Conservation (phyloP, 2,329 filamentous ascomycete species). For the Proliferodiscus dingleyae region DNA sequence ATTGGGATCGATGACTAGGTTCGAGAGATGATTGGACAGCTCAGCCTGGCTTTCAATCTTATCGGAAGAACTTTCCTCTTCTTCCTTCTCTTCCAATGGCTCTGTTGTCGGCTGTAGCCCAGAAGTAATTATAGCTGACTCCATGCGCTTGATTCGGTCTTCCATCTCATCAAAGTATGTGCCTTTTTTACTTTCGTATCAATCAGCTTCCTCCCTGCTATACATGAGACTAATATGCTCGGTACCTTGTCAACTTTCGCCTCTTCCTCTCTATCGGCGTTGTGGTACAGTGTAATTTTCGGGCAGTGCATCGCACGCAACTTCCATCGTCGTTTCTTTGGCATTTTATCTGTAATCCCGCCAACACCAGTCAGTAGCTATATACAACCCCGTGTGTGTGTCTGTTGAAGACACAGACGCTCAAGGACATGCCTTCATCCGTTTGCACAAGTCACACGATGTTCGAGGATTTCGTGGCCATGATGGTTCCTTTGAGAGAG, state of each 20-base stretch:
- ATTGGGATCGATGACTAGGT: conserved; percentile 15
- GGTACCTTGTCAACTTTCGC: conserved; percentile 20
- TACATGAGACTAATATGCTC: conserved; percentile 2
- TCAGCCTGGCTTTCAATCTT: conserved; percentile 17
- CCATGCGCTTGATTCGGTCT: conserved; percentile 24
- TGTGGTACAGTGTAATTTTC: conserved; percentile 20
- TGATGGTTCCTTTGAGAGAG: conserved; percentile 9
- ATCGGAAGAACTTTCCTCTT: conserved; percentile 11
- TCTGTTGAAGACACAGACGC: neutral
- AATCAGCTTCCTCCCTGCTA: conserved; percentile 6
- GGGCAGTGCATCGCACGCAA: conserved; percentile 18
- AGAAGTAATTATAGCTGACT: conserved; percentile 19
- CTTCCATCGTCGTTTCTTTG: conserved; percentile 18
- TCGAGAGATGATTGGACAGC: conserved; percentile 20
- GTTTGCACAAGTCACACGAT: conserved; percentile 25
- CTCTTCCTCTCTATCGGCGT: conserved; percentile 24
- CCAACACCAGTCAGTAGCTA: conserved; percentile 4
- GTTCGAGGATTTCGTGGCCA: conserved; percentile 20
- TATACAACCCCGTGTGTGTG: conserved; percentile 1
- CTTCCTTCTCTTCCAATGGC: conserved; percentile 6
- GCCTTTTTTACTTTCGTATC: conserved; percentile 9
- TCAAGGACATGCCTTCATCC: conserved; percentile 21
- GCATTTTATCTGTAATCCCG: conserved; percentile 20
- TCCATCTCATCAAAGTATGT: conserved; percentile 20
- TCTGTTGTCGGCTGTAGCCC: conserved; percentile 9